Base-by-base conservation (phyloP, 2,329 filamentous ascomycete genomes). In the Plenodomus biglobosus region DNA sequence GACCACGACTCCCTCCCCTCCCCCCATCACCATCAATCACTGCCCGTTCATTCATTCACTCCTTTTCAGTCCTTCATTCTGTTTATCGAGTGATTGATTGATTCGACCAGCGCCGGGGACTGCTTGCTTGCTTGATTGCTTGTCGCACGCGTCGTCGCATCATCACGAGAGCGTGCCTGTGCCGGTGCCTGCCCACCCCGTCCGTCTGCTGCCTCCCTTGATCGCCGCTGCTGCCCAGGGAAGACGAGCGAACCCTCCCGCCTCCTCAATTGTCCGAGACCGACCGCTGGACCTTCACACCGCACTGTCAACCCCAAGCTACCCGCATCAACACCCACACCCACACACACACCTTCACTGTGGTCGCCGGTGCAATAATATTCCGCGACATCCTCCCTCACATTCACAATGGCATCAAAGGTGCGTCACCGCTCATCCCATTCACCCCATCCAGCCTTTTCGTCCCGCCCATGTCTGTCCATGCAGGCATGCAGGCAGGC, bases 341-440 rank as follows among this genome's bases (percentile, higher is more conserved):
- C 36, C 17, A 6, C 18, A 36, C 40, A 38, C 43, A 6, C 22
- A 24, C 27, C 11, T 11, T 32, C 27, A 8, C 27, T 32, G 8
- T 15, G 13, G 6, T 32, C 27, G 27, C 27, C 27, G 27, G 27
- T 32, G 27, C 27, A 32, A 32, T 11, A 32, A 32, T 32, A 32
- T 8, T 32, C 27, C 27, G 27, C 27, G 8, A 32, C 27, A 32
- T 37, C 44, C 59, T 58, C 48, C 60, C 45, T 39, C 44, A 38
- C 43, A 45, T 48, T 47, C 59, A 62, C 58, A 66, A 72, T 72
- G 69, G 68, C 69, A 42, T 71, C 69, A 47, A 72, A 71, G 68
- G 68, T 72, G 53, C 50, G 60, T 60, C 18, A 32, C 27, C 27
- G 27, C 27, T 32, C 27, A 32, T 32, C 27, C 5, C 22, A 24